Base-by-base conservation (phyloP, 2,329 filamentous ascomycete species). In the Xylariomycetidae sp. region DNA sequence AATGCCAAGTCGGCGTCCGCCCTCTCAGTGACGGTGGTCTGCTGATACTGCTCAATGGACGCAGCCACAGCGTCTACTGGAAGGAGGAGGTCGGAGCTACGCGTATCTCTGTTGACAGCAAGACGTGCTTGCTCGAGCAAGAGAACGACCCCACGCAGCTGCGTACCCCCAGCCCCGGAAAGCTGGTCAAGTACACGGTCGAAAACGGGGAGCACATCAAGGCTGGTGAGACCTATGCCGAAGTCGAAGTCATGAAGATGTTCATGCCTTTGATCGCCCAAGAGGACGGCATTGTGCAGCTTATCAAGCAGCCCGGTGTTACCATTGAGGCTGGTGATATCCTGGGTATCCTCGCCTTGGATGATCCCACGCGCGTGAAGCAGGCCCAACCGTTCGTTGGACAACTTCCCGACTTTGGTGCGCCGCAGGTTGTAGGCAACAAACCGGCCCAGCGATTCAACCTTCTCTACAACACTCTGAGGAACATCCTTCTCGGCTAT, bases 191-290 rank as follows among this genome's bases (percentile, higher is more conserved):
- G 68, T 98, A 92, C 64, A 85, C 87, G 2, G 85, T 98, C 2
- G 92, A 95, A 61, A 96, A 94, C 54, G 92, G 92, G 40, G 76
- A 88, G 49, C 92, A 98, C 59, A 79, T 98, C 62, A 82, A 79
- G 61, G 87, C 93, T 50, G 90, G 90, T 37, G 85, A 96, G 62
- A 72, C 90, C 20, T 98, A 88, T 56, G 92, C 92, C 35, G 92
- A 98, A 63, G 90, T 98, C 25, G 92, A 98, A 66, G 92, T 98
- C 64, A 98, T 98, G 92, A 98, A 98, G 76, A 98, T 98, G 92
- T 96, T 96, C 75, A 98, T 98, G 92, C 92, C 92, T 54, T 74
- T 98, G 35, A 76, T 98, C 41, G 85, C 92, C 3, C 83, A 89
- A 57, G 92, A 98, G 61, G 92, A 95, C 52, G 92, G 92, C 70